Base-by-base conservation (phyloP, 2,329 filamentous ascomycete genomes). In the Biscogniauxia sp. region DNA sequence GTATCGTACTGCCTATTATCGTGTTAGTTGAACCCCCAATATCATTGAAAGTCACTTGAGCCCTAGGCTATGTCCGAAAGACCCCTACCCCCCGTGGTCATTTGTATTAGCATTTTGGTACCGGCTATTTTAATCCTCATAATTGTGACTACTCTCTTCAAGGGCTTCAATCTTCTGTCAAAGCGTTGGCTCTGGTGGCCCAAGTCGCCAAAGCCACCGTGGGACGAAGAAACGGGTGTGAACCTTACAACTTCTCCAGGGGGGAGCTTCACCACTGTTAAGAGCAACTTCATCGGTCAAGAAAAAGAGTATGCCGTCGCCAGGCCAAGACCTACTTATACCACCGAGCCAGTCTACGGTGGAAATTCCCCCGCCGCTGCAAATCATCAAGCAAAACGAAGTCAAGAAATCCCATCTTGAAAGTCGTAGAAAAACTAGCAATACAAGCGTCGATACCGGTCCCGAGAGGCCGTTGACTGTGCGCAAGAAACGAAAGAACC, bases 71-170 rank as follows among this genome's bases (percentile, higher is more conserved):
- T 72, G 70, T 60, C 64, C 57, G 62, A 59, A 20, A 55, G 55
- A 51, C 17, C 62, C 59, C 61, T 61, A 53, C 61, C 66, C 60
- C 67, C 64, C 59, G 66, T 68, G 57, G 61, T 65, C 26, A 67
- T 72, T 49, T 63, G 56, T 62, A 55, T 65, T 55, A 64, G 67
- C 50, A 61, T 66, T 28, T 56, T 65, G 6, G 62, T 80, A 53
- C 73, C 78, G 49, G 69, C 69, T 57, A 66, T 74, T 45, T 68
- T 79, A 45, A 70, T 74, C 57, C 58, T 77, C n/a, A 70, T 75
- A 49, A 64, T 81, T 65, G 65, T 74, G 61, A 61, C 64, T 8
- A 69, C 66, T 23, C 67, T 68, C 50, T 65, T 73, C 58, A 69
- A 67, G 50, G 71, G 64, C 49, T 72, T 72, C 59, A 54, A 72